A percentile compares a stretch with the other conserved stretches of the same genome.
Conservation (phyloP, 2,329 filamentous ascomycete species). For the Penicillium sp. region DNA sequence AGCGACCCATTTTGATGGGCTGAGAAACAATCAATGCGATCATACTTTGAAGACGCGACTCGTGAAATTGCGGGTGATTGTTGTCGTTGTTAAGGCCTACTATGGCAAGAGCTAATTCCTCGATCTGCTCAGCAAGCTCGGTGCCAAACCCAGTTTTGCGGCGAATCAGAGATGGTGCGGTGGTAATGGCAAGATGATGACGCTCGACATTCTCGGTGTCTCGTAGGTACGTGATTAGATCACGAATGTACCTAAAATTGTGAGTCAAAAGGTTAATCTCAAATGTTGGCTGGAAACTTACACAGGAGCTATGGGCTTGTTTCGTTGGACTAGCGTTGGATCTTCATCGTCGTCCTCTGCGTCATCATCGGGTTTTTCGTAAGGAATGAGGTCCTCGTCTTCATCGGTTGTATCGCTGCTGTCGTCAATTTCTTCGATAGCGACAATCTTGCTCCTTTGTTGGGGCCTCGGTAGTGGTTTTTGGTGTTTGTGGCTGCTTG, state of each 20-base stretch:
- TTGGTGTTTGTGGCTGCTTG: conserved; percentile 2
- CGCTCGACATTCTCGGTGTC: conserved; percentile 84
- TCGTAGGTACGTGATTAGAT: conserved; percentile 76
- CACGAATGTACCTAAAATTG: conserved; percentile 71
- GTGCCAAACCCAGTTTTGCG: conserved; percentile 87
- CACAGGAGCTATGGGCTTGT: conserved; percentile 83
- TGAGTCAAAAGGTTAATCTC: conserved; percentile 15
- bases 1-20: conserved; percentile 77
- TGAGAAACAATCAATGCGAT: conserved; percentile 78
- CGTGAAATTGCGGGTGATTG: conserved; percentile 76
- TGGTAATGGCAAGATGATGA: conserved; percentile 76
- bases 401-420: conserved; percentile 48
- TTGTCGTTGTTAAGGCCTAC: conserved; percentile 84
- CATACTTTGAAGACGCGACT: conserved; percentile 77
- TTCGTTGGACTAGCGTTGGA: conserved; percentile 79
- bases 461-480: conserved; percentile 8
- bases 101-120: conserved; percentile 77
- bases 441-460: conserved; percentile 52
- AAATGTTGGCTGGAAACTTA: conserved; percentile 36
- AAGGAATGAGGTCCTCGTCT: conserved; percentile 72
- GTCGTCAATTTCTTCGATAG: conserved; percentile 65
- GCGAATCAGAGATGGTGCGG: conserved; percentile 79
- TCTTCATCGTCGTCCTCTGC: conserved; percentile 92
- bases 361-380: conserved; percentile 86
- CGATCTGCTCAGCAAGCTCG: conserved; percentile 81